These are phyloP conservation scores for Dujonia santamariae DNA, from an alignment of 1,139 yeast species.

Conservation along the genomic window DNA sequence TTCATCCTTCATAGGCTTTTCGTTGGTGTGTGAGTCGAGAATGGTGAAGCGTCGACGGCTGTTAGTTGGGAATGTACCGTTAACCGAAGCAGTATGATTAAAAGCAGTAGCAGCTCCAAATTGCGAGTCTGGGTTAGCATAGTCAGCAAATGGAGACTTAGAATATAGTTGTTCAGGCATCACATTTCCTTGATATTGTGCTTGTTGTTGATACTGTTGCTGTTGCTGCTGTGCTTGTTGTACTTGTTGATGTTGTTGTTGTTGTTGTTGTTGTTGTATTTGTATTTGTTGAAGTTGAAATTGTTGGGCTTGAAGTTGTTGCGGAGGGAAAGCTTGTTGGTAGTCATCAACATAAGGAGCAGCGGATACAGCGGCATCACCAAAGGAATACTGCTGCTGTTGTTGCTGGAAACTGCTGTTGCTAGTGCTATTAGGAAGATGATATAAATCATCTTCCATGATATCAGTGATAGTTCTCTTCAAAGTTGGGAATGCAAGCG, in stretches of 20 bases:
- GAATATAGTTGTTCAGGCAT: neutral
- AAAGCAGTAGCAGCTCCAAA: slow-evolving; percentile 16
- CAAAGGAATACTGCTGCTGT: slow-evolving; percentile 3
- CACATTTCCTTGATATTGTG: too few species aligned
- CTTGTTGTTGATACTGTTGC: neutral
- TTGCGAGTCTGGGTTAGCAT: slow-evolving; percentile 35
- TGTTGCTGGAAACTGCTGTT: slow-evolving; percentile 8
- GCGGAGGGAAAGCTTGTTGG: too few species aligned
- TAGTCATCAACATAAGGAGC: too few species aligned
- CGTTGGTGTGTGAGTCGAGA: slow-evolving; percentile 20
- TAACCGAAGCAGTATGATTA: slow-evolving; percentile 7
- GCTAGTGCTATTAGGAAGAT: slow-evolving; percentile 32
- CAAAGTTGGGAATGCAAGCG: slow-evolving; percentile 45
- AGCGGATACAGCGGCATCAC: too few species aligned
- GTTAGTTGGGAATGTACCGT: slow-evolving; percentile 8
- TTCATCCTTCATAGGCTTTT: slow-evolving; percentile 27
- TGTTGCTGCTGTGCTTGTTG: slow-evolving; percentile 10
- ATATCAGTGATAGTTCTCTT: slow-evolving; percentile 57
- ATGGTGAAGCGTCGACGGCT: slow-evolving; percentile 35
- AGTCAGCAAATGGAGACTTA: slow-evolving; percentile 33
- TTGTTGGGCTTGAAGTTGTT: slow-evolving; percentile 2
- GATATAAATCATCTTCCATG: slow-evolving; percentile 64
- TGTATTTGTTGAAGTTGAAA: neutral
- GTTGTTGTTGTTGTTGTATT: slow-evolving; percentile 4
- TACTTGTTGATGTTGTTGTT: slow-evolving; percentile 10